Evolutionary conservation across 352 stramenopile species (phyloP).

Genomic region (Phytophthora macrochlamydospora): DNA sequence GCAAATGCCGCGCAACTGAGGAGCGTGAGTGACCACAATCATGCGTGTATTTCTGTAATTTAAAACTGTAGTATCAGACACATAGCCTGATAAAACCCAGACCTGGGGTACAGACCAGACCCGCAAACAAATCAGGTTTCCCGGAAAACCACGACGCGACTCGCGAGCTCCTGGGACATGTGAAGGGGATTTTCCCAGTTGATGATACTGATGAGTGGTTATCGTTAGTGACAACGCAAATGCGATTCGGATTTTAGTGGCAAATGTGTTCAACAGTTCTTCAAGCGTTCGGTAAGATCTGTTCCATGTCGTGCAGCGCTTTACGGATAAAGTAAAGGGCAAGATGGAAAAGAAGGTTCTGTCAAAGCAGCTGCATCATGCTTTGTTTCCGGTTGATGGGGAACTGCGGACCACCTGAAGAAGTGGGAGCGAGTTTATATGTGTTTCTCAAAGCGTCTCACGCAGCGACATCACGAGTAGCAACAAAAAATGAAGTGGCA

Average conservation of each 20-base stretch:
- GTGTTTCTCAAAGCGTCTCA: background rate
- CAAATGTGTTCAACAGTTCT: background rate
- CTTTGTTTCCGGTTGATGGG: conserved; percentile 3
- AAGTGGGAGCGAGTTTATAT: background rate
- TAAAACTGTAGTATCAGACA: too few species aligned
- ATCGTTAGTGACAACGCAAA: conserved; percentile 7
- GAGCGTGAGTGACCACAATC: too few species aligned
- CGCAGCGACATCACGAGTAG: background rate
- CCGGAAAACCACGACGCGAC: conserved; percentile 9
- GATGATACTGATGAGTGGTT: background rate
- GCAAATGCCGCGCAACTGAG: too few species aligned
- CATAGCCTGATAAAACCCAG: too few species aligned
- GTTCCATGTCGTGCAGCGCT: conserved; percentile 16
- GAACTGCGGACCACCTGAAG: background rate
- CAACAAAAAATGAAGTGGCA: background rate
- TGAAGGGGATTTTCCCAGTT: background rate
- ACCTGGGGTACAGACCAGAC: too few species aligned
- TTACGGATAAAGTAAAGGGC: conserved; percentile 16
- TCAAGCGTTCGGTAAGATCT: background rate
- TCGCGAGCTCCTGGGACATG: background rate
- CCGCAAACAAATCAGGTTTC: too few species aligned
- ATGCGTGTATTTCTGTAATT: too few species aligned
- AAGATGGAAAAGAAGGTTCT: background rate
- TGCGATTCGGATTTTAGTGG: background rate
- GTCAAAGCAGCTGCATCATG: background rate